Percentiles rank a stretch among this genome's conserved stretches.
phyloP scores from a whole-genome alignment of 2,329 filamentous ascomycete species.

The Pleochaeta shiraiana region DNA sequence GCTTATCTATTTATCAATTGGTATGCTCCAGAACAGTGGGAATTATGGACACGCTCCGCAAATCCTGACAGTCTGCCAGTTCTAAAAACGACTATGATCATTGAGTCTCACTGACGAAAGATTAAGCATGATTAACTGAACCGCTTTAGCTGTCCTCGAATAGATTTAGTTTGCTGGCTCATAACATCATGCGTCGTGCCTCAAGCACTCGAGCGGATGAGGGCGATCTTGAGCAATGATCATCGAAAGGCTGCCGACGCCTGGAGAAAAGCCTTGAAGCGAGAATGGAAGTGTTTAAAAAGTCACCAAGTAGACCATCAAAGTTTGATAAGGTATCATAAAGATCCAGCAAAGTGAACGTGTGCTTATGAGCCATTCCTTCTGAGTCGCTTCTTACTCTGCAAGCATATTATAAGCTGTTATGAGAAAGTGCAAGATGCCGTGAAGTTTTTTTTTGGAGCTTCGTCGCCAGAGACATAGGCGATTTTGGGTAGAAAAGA shows the following conservation, averaged over 20 bases:
- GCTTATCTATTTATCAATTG: not conserved
- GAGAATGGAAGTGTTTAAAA: not conserved
- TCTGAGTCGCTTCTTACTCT: not conserved
- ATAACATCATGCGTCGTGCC: not conserved
- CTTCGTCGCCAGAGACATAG: not conserved
- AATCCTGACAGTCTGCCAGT: not conserved
- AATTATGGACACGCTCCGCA: not conserved
- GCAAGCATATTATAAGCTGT: not conserved
- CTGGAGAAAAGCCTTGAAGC: not conserved
- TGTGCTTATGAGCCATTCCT: not conserved
- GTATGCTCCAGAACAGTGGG: too few relatives aligned
- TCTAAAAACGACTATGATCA: not conserved
- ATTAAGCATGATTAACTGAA: not conserved
- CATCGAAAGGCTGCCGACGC: not conserved
- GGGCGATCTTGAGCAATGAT: not conserved
- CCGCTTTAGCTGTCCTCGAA: slow-evolving; percentile 1
- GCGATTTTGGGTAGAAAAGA: not conserved
- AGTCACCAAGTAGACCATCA: not conserved
- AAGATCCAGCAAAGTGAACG: not conserved
- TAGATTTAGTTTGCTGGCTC: not conserved
- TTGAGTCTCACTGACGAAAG: not conserved
- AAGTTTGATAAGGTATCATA: not conserved
- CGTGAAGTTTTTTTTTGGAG: not conserved
- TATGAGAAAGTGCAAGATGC: not conserved
- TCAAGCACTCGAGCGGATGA: not conserved